Conservation (phyloP, 257 asterid species). For the Penstemon eatonii region DNA sequence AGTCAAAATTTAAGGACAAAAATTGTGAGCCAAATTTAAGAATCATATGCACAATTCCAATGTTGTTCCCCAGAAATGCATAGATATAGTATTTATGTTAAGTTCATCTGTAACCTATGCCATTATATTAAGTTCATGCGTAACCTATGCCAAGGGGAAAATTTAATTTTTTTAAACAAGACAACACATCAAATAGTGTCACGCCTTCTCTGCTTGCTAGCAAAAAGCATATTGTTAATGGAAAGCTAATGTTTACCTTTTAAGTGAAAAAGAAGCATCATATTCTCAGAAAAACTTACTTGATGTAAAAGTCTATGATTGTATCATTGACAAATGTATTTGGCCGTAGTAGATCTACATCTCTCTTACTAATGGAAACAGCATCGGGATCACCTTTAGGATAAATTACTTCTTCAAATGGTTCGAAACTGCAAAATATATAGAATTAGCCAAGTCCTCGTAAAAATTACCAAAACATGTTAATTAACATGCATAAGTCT, state of each 20-base stretch:
- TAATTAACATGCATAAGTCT: background rate
- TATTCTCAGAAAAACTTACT: conserved; percentile 53
- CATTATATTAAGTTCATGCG: conserved; percentile 10
- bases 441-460: conserved; percentile 27
- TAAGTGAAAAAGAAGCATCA: conserved; percentile 6
- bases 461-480: background rate
- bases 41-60: conserved; percentile 21
- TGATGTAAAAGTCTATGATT: conserved; percentile 85
- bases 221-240: conserved; percentile 9
- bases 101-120: conserved; percentile 13
- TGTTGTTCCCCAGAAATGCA: conserved; percentile 17
- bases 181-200: conserved; percentile 11
- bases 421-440: conserved; percentile 58
- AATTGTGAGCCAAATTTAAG: conserved; percentile 18
- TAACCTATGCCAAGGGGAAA: conserved; percentile 17
- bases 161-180: conserved; percentile 13
- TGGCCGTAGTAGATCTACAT: conserved; percentile 80
- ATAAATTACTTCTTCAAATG: conserved; percentile 80
- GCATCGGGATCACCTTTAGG: conserved; percentile 95
- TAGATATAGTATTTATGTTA: conserved; percentile 6
- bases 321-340: conserved; percentile 92
- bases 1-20: conserved; percentile 17
- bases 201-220: conserved; percentile 10
- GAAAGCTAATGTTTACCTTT: conserved; percentile 9
- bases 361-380: conserved; percentile 83